Percentiles rank a stretch among this genome's conserved stretches.
These are phyloP conservation scores for Cornus controversa DNA, from an alignment of 148 eudicot species.

Conservation along the genomic window DNA sequence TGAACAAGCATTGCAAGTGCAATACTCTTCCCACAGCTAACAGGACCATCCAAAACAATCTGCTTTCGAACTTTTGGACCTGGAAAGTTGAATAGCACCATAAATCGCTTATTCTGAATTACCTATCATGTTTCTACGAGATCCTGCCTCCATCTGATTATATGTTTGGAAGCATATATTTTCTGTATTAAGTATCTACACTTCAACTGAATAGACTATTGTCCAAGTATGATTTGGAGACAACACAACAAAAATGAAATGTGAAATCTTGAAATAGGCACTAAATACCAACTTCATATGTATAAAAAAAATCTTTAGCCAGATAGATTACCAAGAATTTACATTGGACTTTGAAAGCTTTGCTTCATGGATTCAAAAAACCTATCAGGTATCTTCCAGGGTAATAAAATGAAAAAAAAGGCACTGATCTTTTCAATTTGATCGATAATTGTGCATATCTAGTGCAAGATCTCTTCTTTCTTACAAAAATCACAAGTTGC, in stretches of 20 bases:
- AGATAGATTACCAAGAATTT: no score
- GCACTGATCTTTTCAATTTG: background rate
- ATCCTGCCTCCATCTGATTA: background rate
- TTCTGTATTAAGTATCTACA: background rate
- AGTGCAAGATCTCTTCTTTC: background rate
- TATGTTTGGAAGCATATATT: background rate
- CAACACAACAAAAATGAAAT: background rate
- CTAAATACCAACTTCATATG: background rate
- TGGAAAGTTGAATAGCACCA: constrained; percentile 34
- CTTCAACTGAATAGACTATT: background rate
- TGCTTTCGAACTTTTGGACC: constrained; percentile 71
- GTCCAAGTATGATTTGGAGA: background rate
- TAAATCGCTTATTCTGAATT: background rate
- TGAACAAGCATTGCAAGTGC: constrained; percentile 94
- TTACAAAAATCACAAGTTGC: background rate
- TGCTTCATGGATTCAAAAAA: background rate
- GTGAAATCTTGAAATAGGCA: background rate
- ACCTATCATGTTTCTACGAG: background rate
- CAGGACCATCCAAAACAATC: constrained; percentile 91
- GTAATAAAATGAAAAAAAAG: background rate
- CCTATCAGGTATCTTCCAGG: background rate
- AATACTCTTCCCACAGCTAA: constrained; percentile 90
- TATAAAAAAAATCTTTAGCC: background rate
- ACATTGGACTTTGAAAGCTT: background rate
- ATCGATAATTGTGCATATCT: background rate